These are phyloP conservation scores for Acacia confusa DNA, from an alignment of 306 rosid species.

Conservation along the genomic window DNA sequence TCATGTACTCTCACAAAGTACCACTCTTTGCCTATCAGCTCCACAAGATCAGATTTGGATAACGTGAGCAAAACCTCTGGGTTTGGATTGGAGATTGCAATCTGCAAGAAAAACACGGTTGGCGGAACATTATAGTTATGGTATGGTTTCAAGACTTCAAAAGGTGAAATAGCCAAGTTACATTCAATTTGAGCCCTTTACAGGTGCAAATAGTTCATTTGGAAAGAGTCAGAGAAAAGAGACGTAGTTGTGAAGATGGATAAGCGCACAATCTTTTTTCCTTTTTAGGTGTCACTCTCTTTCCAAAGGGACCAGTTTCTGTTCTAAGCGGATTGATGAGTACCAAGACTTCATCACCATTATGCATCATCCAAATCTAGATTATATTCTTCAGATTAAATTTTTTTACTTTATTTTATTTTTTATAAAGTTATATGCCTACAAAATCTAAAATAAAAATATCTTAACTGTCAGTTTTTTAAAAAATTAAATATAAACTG, in stretches of 20 bases:
- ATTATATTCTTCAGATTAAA: too few relatives aligned
- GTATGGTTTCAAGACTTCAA: not conserved
- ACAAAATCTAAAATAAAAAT: too few relatives aligned
- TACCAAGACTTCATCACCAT: too few relatives aligned
- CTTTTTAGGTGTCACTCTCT: not conserved
- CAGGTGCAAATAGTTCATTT: not conserved
- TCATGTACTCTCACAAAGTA: conserved; percentile 96
- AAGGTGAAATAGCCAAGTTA: not conserved
- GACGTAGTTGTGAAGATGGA: not conserved
- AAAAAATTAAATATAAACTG: too few relatives aligned
- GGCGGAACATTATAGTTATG: not conserved
- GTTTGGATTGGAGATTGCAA: conserved; percentile 89
- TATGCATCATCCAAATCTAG: too few relatives aligned
- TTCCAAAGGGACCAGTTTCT: too few relatives aligned
- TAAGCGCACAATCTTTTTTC: not conserved
- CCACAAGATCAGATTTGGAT: conserved; percentile 73
- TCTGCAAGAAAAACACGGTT: conserved; percentile 49
- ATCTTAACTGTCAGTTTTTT: too few relatives aligned
- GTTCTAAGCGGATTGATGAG: too few relatives aligned
- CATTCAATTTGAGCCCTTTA: not conserved
- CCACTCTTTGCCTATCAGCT: conserved; percentile 94
- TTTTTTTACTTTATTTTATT: too few relatives aligned
- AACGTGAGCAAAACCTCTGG: conserved; percentile 77
- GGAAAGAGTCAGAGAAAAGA: not conserved
- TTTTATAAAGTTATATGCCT: too few relatives aligned